These are phyloP conservation scores for Talaromyces sp. DNA, from an alignment of 2,329 filamentous ascomycete species.

Conservation along the genomic window DNA sequence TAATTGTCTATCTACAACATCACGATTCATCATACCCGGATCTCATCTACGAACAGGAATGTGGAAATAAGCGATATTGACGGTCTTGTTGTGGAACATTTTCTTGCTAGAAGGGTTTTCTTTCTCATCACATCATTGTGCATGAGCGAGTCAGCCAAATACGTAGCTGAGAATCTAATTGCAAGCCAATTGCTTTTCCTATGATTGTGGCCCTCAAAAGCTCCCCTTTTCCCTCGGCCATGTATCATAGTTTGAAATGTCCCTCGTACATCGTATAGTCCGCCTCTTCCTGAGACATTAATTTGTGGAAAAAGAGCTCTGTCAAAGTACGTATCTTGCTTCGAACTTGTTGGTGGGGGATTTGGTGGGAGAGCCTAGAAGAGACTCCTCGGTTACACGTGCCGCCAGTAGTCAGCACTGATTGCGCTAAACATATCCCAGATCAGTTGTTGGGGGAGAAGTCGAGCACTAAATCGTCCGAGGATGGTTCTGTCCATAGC, in stretches of 20 bases:
- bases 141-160: not conserved
- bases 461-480: not conserved
- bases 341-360: slow-evolving; percentile 6
- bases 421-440: not conserved
- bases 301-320: not conserved
- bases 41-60: not conserved
- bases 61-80: not conserved
- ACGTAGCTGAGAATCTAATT: not conserved
- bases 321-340: not conserved
- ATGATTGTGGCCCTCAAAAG: too few species aligned
- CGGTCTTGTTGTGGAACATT: not conserved
- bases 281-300: not conserved
- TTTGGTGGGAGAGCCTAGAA: not conserved
- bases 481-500: not conserved
- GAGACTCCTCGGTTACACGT: slow-evolving; percentile 16
- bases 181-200: not conserved
- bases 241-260: not conserved
- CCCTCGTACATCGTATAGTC: not conserved
- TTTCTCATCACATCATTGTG: not conserved
- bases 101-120: not conserved
- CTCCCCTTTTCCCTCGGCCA: not conserved
- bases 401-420: not conserved
- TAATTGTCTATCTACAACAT: not conserved
- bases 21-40: not conserved
- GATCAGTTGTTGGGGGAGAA: not conserved